Evolutionary conservation across 2,329 filamentous ascomycete species (phyloP), one percentile per base, ranked within the genome.

Genomic region (Chaetomiaceae sp.): DNA sequence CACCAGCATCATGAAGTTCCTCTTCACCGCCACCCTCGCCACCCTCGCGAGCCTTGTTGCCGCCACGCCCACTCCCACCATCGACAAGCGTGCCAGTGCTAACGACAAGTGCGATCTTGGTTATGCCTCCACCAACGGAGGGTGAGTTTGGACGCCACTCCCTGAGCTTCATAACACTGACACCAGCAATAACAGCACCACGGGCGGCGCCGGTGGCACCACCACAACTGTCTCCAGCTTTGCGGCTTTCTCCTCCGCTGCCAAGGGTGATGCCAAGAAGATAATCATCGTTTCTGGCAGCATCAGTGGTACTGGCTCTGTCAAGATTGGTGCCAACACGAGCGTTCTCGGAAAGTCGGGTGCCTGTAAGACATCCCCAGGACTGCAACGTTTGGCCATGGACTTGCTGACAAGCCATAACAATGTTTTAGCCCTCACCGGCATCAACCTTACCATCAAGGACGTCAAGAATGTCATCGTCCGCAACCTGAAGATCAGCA

Each of bases 41-140:
- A 23, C 44, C 23, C 35, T 47, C 25, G 44, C 19, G 16, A 16
- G 44, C 37, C n/a, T 47, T 17, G 35, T 40, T 33, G 27, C 35
- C 35, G 35, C 44, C 35, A 37, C 44, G 17, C 44, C 44, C 17
- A 47, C 44, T 1, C 44, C 27, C 7, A 23, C 37, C 12, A 8
- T 47, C 35, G 37, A 44, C 12, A 44, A 47, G 44, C 44, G 44
- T 23, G 44, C 44, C 35, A 47, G 17, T 17, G 16, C 44, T 4
- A 12, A 30, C 9, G 44, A 47, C 16, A 14, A 4, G 5, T 39
- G 35, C 17, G 37, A 40, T 3, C 40, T 47, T 8, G 44, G 44
- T 14, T 47, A 47, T 31, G 44, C 44, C 37, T 39, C 44, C 13
- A 40, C 35, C 35, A 47, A 47, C 25, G 44, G 44, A n/a, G 44